Conservation (phyloP, 2,329 filamentous ascomycete genomes). For the Akanthomyces muscarius region DNA sequence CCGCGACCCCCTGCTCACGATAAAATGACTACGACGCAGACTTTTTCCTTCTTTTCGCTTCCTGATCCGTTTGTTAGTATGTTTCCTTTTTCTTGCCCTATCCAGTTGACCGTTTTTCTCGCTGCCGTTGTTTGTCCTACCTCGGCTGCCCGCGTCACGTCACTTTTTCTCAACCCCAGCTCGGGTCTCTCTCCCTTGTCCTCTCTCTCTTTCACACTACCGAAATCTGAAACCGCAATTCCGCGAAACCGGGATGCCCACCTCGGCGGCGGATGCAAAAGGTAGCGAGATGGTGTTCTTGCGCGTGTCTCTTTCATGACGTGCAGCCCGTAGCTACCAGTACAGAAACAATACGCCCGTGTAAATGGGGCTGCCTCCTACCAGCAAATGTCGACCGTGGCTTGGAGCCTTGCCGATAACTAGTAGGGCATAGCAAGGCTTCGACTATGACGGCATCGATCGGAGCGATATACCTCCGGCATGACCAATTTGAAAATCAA, state of each 20-base stretch:
- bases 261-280: too few relatives aligned
- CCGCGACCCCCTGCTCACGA: not conserved
- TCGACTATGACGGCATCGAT: not conserved
- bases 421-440: not conserved
- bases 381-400: too few relatives aligned
- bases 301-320: not conserved
- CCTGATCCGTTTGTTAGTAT: not conserved
- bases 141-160: not conserved
- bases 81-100: not conserved
- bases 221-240: too few relatives aligned
- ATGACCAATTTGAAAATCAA: too few relatives aligned
- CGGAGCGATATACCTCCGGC: not conserved
- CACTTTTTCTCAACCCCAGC: not conserved
- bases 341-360: too few relatives aligned
- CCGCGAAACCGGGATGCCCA: too few relatives aligned
- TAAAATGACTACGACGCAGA: not conserved
- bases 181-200: too few relatives aligned
- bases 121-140: not conserved
- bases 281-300: too few relatives aligned
- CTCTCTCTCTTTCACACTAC: too few relatives aligned
- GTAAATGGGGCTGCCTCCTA: too few relatives aligned
- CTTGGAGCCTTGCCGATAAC: too few relatives aligned
- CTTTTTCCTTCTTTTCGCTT: constrained; percentile 6
- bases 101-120: not conserved
- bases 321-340: not conserved